Conservation (phyloP, 148 eudicot species). For the Heliosperma pusillum region DNA sequence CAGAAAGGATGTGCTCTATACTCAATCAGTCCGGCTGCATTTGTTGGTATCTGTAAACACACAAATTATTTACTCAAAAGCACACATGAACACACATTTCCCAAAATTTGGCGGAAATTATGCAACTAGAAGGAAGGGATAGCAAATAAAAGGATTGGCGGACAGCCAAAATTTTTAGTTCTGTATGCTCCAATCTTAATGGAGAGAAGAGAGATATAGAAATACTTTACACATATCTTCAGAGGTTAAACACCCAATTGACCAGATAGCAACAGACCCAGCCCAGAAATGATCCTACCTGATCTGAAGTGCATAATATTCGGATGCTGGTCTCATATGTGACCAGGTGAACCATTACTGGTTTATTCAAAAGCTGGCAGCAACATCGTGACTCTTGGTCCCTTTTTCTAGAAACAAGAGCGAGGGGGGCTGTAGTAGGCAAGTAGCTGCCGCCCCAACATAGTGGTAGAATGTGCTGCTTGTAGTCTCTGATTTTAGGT, state of each 20-base stretch:
- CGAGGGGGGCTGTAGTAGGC: neutral
- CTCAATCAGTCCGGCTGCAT: slow-evolving; percentile 76
- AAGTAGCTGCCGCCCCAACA: no score
- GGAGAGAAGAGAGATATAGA: neutral
- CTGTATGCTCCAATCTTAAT: no score
- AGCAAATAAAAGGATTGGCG: neutral
- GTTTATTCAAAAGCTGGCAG: neutral
- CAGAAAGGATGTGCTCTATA: slow-evolving; percentile 97
- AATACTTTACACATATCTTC: neutral
- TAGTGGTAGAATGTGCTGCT: no score
- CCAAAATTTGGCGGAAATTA: neutral
- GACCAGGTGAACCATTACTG: neutral
- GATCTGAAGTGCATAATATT: no score
- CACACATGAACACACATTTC: neutral
- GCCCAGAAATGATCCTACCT: no score
- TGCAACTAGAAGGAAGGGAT: neutral
- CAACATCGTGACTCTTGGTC: neutral
- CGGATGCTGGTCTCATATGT: no score
- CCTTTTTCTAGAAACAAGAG: neutral
- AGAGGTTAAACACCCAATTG: neutral
- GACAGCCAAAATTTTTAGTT: no score
- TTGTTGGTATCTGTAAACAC: slow-evolving; percentile 67
- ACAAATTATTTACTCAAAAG: neutral
- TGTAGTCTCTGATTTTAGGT: no score
- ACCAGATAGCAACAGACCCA: no score